Evolutionary conservation across 1,284 basidiomycete genomes (phyloP), one percentile per base, ranked within the genome.

Genomic region (Tilletia indica): DNA sequence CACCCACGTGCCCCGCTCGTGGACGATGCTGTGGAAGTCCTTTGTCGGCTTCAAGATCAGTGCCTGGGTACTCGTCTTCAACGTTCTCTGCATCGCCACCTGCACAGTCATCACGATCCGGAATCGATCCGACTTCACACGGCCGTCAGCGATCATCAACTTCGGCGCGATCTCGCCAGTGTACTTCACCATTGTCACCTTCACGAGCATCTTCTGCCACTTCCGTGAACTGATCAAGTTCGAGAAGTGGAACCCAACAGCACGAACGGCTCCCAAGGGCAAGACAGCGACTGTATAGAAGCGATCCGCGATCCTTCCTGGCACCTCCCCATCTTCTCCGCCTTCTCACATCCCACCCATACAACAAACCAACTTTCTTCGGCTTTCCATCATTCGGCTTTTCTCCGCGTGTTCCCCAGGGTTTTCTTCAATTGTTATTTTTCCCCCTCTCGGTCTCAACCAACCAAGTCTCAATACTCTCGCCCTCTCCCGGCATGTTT

Each of bases 121-220:
- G 61, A 81, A 81, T 71, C 69, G 74, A 14, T 75, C 74, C 67
- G 76, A 77, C 70, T 80, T 79, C 63, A 81, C 79, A 1, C 71
- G 73, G 5, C 73, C 77, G 0, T 19, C 64, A 1, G 78, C 77
- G n/a, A 76, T 81, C 71, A 70, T 78, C 34, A 67, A 70, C 1
- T 81, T 81, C 54, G 77, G 75, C 11, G 36, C 77, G 9, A 39
- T 77, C 5, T 70, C 77, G 0, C 76, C 77, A 0, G 73, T 77
- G 61, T 81, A 78, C 73, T 80, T 74, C 72, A 76, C 71, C 67
- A 72, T 71, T 42, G 74, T 78, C 48, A 78, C 75, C 71, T 71
- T 77, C 67, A 74, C 73, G 70, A 66, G 73, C 38, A 79, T 81
- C 71, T 80, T 78, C 66, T 77, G 76, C 75, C 80, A 81, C 73